Evolutionary conservation across 306 rosid genomes (phyloP), one percentile per base, ranked within the genome.

Genomic region (Vigna angularis): DNA sequence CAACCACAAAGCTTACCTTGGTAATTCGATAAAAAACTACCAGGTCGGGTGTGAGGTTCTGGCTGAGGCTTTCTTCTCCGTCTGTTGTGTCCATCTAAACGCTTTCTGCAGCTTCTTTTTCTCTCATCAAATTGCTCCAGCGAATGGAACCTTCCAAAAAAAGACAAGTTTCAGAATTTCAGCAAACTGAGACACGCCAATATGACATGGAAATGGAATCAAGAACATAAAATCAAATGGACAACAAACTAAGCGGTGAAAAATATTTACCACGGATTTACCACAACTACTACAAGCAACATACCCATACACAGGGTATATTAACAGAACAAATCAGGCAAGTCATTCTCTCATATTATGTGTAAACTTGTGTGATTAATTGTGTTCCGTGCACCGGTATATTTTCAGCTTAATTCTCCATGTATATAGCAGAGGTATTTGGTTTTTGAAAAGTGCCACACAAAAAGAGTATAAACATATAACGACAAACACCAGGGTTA

Each of bases 81-180:
- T 70, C 86, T 74, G 84, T 93, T 93, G 80, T 92, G 96, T 55
- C 93, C 92, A 72, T 86, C 97, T 70, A 93, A 89, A 53, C 97
- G 91, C 59, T 88, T 93, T 78, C 97, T 78, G 83, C 97, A 90
- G 82, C 93, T 93, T 67, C 97, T 83, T 64, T 93, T 93, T 81
- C 88, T 87, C 57, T 93, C 92, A 56, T 93, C 97, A 65, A 93
- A 89, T 82, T 90, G 93, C 38, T 53, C 96, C 77, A 90, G 78
- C 6, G 96, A 89, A 83, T 89, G 97, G 83, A 92, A 92, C 89
- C 96, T 92, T 62, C 81, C 47, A 9, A 42, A 50, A 28, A 45
- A 12, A 45, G 16, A 18, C 32, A 58, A 51, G 17, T 18, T 47
- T 78, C 40, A 44, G 4, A 56, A 26, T 4, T 40, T 64, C 4